Evolutionary conservation across 441 rosid genomes (phyloP), one percentile per base, ranked within the genome.

Genomic region (Pelargonium citronellum): DNA sequence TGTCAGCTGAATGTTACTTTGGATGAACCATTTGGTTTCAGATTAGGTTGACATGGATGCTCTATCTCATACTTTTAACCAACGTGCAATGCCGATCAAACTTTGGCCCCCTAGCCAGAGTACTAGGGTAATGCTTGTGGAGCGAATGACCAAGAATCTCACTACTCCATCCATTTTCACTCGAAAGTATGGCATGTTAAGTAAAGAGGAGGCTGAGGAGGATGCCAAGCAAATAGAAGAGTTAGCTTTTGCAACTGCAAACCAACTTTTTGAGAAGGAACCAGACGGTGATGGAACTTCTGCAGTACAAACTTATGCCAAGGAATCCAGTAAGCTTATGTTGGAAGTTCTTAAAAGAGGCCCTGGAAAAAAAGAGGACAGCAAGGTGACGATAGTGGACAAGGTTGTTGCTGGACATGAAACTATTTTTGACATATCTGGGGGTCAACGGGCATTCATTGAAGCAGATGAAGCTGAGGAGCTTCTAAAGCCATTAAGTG

Each of bases 211-310:
- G 73, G 98, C 98, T 30, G 86, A 72, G 82, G 95, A 88, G 60
- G 83, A 87, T 80, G 93, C 96, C 5, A 85, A 80, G 68, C 79
- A 77, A 79, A 91, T 94, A 44, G 98, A 94, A 73, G 87, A 86
- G 71, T 5, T 66, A 61, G 92, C 92, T 20, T 94, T 87, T 66
- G 72, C 76, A 51, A 63, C 79, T 6, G 91, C 97, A 3, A 79
- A 80, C 72, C 87, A 80, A 68, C 93, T 85, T 69, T 90, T 84
- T 76, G 98, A 88, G 69, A 85, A 85, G 63, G 94, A 94, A 77
- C 96, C 96, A 63, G 97, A 94, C 69, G 97, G 96, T 73, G 98
- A 91, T 77, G 97, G 98, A 60, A 80, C 93, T 72, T 87, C 92
- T 46, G 95, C 98, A 41, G 94, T 91, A 5, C 98, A 91, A 85